These are phyloP conservation scores for Chalciporus sphaerocephalus DNA, from an alignment of 768 basidiomycete genomes.

Conservation along the genomic window DNA sequence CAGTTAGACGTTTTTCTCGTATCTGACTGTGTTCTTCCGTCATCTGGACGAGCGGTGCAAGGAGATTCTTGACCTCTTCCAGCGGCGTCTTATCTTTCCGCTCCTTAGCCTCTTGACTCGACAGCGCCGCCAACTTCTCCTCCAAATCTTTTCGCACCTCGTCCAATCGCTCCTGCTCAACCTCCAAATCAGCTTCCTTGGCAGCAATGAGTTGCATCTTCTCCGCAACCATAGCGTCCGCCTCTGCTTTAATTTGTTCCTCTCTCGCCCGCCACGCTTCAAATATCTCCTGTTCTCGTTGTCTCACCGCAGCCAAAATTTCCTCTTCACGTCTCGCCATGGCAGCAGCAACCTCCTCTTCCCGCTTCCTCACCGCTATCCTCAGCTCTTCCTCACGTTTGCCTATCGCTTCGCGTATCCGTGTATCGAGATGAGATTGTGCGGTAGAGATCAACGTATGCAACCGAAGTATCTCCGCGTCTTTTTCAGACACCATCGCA, in stretches of 20 bases:
- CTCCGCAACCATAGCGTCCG: constrained; percentile 37
- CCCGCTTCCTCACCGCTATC: constrained; percentile 57
- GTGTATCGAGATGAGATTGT: constrained; percentile 40
- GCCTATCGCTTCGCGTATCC: constrained; percentile 54
- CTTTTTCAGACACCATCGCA: constrained; percentile 49
- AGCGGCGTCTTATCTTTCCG: constrained; percentile 56
- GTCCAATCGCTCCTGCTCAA: constrained; percentile 48
- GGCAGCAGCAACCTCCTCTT: constrained; percentile 63
- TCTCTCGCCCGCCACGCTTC: constrained; percentile 57
- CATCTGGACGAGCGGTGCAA: constrained; percentile 46
- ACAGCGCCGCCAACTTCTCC: constrained; percentile 40
- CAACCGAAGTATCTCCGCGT: constrained; percentile 52
- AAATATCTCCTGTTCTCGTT: constrained; percentile 58
- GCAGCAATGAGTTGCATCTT: constrained; percentile 45
- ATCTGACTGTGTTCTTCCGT: constrained; percentile 26
- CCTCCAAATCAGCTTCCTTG: constrained; percentile 50
- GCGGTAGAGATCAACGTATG: constrained; percentile 41
- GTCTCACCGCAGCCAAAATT: constrained; percentile 62
- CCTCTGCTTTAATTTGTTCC: constrained; percentile 47
- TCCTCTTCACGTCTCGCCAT: constrained; percentile 68
- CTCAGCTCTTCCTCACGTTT: constrained; percentile 69
- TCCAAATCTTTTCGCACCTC: constrained; percentile 48
- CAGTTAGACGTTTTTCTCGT: constrained; percentile 16
- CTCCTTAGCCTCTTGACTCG: constrained; percentile 37
- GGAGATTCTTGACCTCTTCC: constrained; percentile 72